Conservation (phyloP, 176 grass and related monocot genomes). For the Rhynchospora tenuis region DNA sequence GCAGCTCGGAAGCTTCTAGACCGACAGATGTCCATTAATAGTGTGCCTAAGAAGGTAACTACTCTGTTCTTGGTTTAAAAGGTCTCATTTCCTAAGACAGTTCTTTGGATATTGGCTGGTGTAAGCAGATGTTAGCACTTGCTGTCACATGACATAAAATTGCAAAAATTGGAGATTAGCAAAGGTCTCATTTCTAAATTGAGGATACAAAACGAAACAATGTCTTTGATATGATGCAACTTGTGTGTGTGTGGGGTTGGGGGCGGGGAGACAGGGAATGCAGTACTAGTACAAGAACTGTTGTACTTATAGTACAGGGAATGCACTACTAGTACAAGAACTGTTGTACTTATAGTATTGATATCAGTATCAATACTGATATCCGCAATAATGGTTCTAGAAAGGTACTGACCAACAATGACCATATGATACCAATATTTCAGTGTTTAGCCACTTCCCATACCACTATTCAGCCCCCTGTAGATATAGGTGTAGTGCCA, state of each 20-base stretch:
- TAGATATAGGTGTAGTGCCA: neutral
- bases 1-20: slow-evolving; percentile 92
- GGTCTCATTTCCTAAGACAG: neutral
- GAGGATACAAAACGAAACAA: neutral
- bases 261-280: neutral
- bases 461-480: too few relatives aligned
- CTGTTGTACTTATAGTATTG: neutral
- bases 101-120: neutral
- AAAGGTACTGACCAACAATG: neutral
- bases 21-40: slow-evolving; percentile 98
- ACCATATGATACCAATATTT: neutral
- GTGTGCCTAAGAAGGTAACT: slow-evolving; percentile 89
- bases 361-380: neutral
- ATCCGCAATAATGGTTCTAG: neutral
- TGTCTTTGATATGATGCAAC: slow-evolving; percentile 11
- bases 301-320: slow-evolving; percentile 2
- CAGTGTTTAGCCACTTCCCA: neutral
- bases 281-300: neutral
- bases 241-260: neutral
- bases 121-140: neutral
- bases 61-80: neutral
- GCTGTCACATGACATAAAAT: neutral
- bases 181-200: slow-evolving; percentile 14
- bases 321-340: neutral
- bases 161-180: neutral